Evolutionary conservation across 768 basidiomycete genomes (phyloP).

Genomic region (Auriscalpium orientale): DNA sequence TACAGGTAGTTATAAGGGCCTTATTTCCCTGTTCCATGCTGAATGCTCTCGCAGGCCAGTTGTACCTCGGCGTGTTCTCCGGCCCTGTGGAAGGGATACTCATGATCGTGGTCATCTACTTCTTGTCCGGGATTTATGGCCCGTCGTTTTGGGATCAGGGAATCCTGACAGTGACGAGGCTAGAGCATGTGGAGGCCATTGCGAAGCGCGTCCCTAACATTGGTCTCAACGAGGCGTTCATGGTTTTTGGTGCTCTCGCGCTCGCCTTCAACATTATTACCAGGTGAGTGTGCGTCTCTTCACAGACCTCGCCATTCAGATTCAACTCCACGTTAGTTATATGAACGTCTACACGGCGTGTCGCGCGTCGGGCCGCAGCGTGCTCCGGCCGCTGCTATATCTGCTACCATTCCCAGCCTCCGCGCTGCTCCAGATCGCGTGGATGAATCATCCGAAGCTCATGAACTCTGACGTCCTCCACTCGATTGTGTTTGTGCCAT

Average conservation of each 20-base stretch:
- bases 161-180: slow-evolving; percentile 48
- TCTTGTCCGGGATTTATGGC: slow-evolving; percentile 74
- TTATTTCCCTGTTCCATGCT: not conserved
- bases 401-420: slow-evolving; percentile 78
- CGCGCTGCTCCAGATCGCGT: slow-evolving; percentile 63
- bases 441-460: slow-evolving; percentile 67
- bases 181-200: slow-evolving; percentile 45
- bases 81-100: slow-evolving; percentile 97
- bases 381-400: slow-evolving; percentile 52
- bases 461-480: slow-evolving; percentile 62
- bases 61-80: slow-evolving; percentile 89
- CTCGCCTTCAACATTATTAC: slow-evolving; percentile 75
- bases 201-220: slow-evolving; percentile 50
- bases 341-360: slow-evolving; percentile 69
- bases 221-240: slow-evolving; percentile 79
- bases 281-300: slow-evolving; percentile 33
- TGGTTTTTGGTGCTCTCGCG: slow-evolving; percentile 66
- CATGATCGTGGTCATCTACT: slow-evolving; percentile 69
- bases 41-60: slow-evolving; percentile 43
- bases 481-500: slow-evolving; percentile 76
- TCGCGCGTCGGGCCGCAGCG: slow-evolving; percentile 32
- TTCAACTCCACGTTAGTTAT: slow-evolving; percentile 42
- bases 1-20: slow-evolving; percentile 43
- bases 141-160: slow-evolving; percentile 75
- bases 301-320: too few species aligned